Evolutionary conservation across 345 rosid species (phyloP), one percentile per base, ranked within the genome.

Genomic region (Citrus australasica): DNA sequence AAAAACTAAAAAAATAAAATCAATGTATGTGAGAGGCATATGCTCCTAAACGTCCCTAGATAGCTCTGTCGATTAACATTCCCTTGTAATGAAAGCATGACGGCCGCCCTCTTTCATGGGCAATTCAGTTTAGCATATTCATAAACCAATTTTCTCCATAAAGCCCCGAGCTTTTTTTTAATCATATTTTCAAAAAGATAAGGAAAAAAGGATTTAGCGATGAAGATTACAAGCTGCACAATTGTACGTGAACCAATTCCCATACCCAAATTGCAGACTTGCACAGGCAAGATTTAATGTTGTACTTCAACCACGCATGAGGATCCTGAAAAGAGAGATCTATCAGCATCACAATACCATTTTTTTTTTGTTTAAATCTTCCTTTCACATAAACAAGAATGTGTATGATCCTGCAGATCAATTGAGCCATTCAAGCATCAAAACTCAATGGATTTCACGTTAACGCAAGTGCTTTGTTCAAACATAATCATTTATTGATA

Each of bases 321-420:
- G 82, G 69, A 81, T 73, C 82, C 88, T 85, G 82, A 40, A 74
- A 37, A 67, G 48, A n/a, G 58, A 63, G 56, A 25, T 24, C n/a
- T 38, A 17, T 62, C 79, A 71, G 72, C 63, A 61, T 48, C 32
- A 21, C 22, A 7, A 6, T 16, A 7, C 33, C 40, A 5, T 6
- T 35, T 35, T 35, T 35, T 35, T 35, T 33, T 33, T 33, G 33
- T 33, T 33, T 33, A 4, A 35, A 35, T 35, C 5, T 42, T 19
- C 7, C 40, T 19, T 46, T 51, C 16, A 9, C 30, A 48, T 3
- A 33, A 46, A 30, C 53, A 63, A 14, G 10, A 35, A 35, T 5
- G 37, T 35, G 37, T 35, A 5, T 35, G 37, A 5, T 35, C 37
- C 9, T 6, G 4, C 25, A 38, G 67, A 22, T 61, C 5, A 25